These are phyloP conservation scores for Xylaria castorea DNA, from an alignment of 495 filamentous ascomycete genomes.

Conservation along the genomic window DNA sequence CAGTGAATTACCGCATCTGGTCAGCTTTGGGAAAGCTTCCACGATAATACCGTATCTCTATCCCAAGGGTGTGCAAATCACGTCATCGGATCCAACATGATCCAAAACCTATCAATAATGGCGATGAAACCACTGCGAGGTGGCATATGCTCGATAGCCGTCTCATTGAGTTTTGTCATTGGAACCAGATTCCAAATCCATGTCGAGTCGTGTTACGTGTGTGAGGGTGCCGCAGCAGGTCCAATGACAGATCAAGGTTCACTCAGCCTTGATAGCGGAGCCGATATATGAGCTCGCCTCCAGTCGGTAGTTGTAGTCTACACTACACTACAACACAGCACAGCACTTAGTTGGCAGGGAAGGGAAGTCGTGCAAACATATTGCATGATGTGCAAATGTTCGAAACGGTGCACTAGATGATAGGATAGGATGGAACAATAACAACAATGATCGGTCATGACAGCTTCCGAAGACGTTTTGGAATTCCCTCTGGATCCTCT, in stretches of 20 bases:
- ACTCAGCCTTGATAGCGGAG: conserved; percentile 43
- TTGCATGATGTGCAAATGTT: background rate
- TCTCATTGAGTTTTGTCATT: background rate
- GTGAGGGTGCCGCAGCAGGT: conserved; percentile 16
- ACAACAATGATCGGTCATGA: background rate
- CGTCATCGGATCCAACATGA: conserved; percentile 1
- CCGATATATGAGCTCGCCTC: conserved; percentile 8
- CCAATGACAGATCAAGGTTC: conserved; percentile 14
- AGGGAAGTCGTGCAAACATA: background rate
- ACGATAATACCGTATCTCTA: background rate
- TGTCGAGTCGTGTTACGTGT: conserved; percentile 11
- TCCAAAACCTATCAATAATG: background rate
- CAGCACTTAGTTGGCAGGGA: too few species aligned
- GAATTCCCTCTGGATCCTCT: background rate
- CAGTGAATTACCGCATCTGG: too few species aligned
- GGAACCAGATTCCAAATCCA: conserved; percentile 19
- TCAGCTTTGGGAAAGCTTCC: too few species aligned
- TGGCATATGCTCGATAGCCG: background rate
- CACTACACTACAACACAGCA: too few species aligned
- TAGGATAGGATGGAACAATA: background rate
- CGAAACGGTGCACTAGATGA: background rate
- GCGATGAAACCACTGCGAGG: conserved; percentile 12
- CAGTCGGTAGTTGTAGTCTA: background rate
- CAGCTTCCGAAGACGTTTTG: conserved; percentile 7
- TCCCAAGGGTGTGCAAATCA: background rate